Percentiles rank a stretch among this genome's conserved stretches.
These are phyloP conservation scores for Neurospora sp. DNA, from an alignment of 495 filamentous ascomycete genomes.

Conservation along the genomic window DNA sequence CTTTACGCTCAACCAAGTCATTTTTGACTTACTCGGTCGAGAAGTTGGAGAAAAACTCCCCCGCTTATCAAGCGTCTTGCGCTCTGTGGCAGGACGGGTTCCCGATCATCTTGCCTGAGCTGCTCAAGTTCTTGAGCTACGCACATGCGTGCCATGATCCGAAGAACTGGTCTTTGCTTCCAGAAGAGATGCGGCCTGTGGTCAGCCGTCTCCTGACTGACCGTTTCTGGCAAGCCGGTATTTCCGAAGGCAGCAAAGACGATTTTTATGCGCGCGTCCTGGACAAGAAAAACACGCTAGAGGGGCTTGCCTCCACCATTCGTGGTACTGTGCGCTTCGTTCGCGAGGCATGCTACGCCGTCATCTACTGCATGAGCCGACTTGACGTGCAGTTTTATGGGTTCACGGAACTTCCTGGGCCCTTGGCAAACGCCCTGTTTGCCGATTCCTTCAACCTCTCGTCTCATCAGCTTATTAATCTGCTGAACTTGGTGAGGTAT, in stretches of 20 bases:
- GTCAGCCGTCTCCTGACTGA: conserved; percentile 82
- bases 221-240: conserved; percentile 97
- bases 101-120: conserved; percentile 70
- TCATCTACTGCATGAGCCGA: conserved; percentile 86
- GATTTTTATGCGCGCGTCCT: conserved; percentile 91
- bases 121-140: conserved; percentile 79
- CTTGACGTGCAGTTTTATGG: conserved; percentile 85
- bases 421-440: conserved; percentile 76
- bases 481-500: conserved; percentile 76
- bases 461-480: conserved; percentile 81
- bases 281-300: conserved; percentile 76
- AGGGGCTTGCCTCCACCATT: conserved; percentile 89
- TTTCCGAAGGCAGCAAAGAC: conserved; percentile 86
- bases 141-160: conserved; percentile 93
- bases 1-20: conserved; percentile 77
- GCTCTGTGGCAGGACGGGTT: conserved; percentile 75
- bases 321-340: conserved; percentile 80
- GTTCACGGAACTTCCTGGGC: conserved; percentile 70
- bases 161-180: conserved; percentile 68
- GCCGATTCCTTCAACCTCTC: conserved; percentile 75
- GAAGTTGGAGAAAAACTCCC: conserved; percentile 60
- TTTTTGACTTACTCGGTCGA: conserved; percentile 86
- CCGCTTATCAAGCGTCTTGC: conserved; percentile 59
- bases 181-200: conserved; percentile 64
- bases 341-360: conserved; percentile 84